Evolutionary conservation across 2,329 filamentous ascomycete species (phyloP).

Genomic region (Plenodomus lindquistii): DNA sequence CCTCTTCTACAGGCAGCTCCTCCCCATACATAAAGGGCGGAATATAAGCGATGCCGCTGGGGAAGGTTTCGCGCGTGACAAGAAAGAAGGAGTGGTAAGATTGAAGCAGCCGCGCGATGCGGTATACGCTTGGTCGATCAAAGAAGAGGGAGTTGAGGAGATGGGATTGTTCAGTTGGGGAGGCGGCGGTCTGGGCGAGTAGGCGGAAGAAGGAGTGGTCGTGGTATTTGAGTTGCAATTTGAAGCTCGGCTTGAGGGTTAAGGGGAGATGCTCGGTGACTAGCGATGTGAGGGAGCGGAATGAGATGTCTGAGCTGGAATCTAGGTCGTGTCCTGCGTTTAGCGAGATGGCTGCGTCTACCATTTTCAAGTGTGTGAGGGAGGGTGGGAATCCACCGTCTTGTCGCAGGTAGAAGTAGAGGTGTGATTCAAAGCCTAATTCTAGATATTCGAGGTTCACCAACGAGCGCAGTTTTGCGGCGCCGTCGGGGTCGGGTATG

Average conservation of each 20-base stretch:
- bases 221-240: slow-evolving; percentile 25
- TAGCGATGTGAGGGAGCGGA: slow-evolving; percentile 19
- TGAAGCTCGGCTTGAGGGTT: slow-evolving; percentile 15
- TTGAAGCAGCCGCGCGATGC: slow-evolving; percentile 26
- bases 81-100: slow-evolving; percentile 24
- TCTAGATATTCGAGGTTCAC: slow-evolving; percentile 31
- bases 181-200: slow-evolving; percentile 7
- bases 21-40: slow-evolving; percentile 44
- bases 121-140: slow-evolving; percentile 31
- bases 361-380: slow-evolving; percentile 31
- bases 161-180: slow-evolving; percentile 8
- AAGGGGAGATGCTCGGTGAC: slow-evolving; percentile 19
- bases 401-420: slow-evolving; percentile 28
- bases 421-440: slow-evolving; percentile 32
- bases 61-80: slow-evolving; percentile 30
- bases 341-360: slow-evolving; percentile 28
- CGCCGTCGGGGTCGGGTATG: slow-evolving; percentile 17
- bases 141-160: slow-evolving; percentile 23
- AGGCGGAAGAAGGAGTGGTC: slow-evolving; percentile 19
- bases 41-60: slow-evolving; percentile 23
- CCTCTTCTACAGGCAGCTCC: slow-evolving; percentile 29
- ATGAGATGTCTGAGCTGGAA: slow-evolving; percentile 17
- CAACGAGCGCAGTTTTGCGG: slow-evolving; percentile 27
- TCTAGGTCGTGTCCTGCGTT: slow-evolving; percentile 18
- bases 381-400: slow-evolving; percentile 26